Evolutionary conservation across 805 yeast genomes (phyloP), one percentile per base, ranked within the genome.

Genomic region (Saccharomycopsis schoenii): DNA sequence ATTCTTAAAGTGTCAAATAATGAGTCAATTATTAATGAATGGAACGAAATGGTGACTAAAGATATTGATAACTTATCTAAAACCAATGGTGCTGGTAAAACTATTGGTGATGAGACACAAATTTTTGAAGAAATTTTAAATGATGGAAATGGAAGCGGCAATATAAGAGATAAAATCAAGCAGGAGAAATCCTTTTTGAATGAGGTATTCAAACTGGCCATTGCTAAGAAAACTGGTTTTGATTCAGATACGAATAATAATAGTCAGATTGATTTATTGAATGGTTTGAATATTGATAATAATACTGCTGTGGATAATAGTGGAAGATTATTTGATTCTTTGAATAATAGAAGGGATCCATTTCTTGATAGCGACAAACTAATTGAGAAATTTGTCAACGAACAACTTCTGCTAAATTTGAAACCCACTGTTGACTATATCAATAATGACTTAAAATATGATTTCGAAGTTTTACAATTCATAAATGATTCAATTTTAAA

Each of bases 371-470:
- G 21, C 12, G 52, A 47, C 10, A 47, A 21, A 5, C 15, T 47
- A 21, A 24, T 47, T 47, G 52, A 47, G 21, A 21, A 19, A 11
- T 47, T 21, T 47, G 34, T 47, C 52, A 47, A 21, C 25, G 9
- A 47, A 47, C 14, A 47, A 25, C 52, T 47, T 21, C 52, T 21
- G 24, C 12, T 21, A 4, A 57, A 61, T 11, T 54, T 62, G 43
- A 19, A 50, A 4, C 57, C 62, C 2, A 57, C 60, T n/a, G 17
- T 62, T 2, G 56, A 62, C n/a, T 60, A 60, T 42, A 60, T 62
- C 21, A 57, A 50, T 21, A 57, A 50, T n/a, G 54, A 43, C 11
- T 19, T 59, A 17, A 15, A 39, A 12, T 47, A 56, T n/a, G 62
- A 62, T 41, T 40, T 34, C 34, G 62, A 62, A 15, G 21, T 62